Conservation (phyloP, 805 yeast genomes). For the Lachancea sp. region DNA sequence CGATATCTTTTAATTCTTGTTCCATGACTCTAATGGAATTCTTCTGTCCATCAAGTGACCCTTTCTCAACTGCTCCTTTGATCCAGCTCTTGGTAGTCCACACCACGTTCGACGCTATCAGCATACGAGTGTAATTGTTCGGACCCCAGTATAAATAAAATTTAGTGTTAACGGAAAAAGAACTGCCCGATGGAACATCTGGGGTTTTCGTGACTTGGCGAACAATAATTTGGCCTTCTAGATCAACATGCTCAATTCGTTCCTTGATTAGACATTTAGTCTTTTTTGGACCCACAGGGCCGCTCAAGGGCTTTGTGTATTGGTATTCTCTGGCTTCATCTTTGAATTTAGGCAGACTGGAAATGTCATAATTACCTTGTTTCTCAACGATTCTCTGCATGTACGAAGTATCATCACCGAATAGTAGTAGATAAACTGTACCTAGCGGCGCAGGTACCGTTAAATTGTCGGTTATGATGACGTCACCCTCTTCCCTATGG, state of each 20-base stretch:
- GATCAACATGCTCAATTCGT: constrained; percentile 43
- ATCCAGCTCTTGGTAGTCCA: constrained; percentile 78
- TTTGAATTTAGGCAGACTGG: constrained; percentile 43
- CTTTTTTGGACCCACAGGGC: constrained; percentile 67
- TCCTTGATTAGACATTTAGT: constrained; percentile 59
- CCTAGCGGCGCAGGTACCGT: constrained; percentile 60
- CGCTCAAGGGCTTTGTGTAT: constrained; percentile 54
- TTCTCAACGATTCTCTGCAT: constrained; percentile 41
- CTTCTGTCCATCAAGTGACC: constrained; percentile 69
- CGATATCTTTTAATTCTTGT: constrained; percentile 34
- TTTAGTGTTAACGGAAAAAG: constrained; percentile 56
- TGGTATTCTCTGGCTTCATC: constrained; percentile 42
- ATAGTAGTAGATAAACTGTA: constrained; percentile 48
- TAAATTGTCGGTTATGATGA: constrained; percentile 45
- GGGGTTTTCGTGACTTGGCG: constrained; percentile 56
- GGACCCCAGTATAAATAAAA: constrained; percentile 60
- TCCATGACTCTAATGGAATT: constrained; percentile 45
- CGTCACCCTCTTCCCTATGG: constrained; percentile 43
- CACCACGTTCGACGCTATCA: constrained; percentile 50
- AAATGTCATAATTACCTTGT: constrained; percentile 58
- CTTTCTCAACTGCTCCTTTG: constrained; percentile 69
- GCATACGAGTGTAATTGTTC: constrained; percentile 46
- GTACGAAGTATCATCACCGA: constrained; percentile 53
- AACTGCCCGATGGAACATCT: constrained; percentile 69
- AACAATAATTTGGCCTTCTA: constrained; percentile 38